Percentiles rank a stretch among this genome's conserved stretches.
phyloP scores from a whole-genome alignment of 2,329 filamentous ascomycete species.

The Neurospora sp. region DNA sequence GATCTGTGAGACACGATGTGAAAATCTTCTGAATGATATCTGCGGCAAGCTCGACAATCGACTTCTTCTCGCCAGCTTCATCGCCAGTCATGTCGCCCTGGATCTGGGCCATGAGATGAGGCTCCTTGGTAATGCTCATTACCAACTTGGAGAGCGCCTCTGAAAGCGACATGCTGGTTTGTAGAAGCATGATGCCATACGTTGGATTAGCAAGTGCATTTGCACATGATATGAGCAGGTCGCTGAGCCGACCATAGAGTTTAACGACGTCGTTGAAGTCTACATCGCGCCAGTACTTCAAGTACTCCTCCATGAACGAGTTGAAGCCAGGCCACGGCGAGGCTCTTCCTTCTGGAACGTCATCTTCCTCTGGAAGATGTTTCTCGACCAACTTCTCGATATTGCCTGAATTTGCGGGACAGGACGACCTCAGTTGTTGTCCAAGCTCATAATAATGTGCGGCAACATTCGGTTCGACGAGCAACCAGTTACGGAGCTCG shows the following conservation, averaged over 20 bases:
- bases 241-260: slow-evolving; percentile 65
- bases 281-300: slow-evolving; percentile 72
- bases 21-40: slow-evolving; percentile 88
- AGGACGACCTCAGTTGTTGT: slow-evolving; percentile 52
- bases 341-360: slow-evolving; percentile 52
- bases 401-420: slow-evolving; percentile 35
- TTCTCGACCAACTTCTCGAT: slow-evolving; percentile 55
- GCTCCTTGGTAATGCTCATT: slow-evolving; percentile 71
- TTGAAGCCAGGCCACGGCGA: slow-evolving; percentile 68
- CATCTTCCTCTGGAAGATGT: slow-evolving; percentile 53
- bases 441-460: slow-evolving; percentile 59
- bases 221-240: slow-evolving; percentile 68
- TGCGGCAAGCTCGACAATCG: slow-evolving; percentile 76
- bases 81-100: slow-evolving; percentile 39
- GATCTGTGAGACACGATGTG: slow-evolving; percentile 77
- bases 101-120: slow-evolving; percentile 64
- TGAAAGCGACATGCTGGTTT: slow-evolving; percentile 73
- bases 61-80: slow-evolving; percentile 56
- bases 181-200: slow-evolving; percentile 71
- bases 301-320: slow-evolving; percentile 70
- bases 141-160: slow-evolving; percentile 72
- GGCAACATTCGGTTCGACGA: slow-evolving; percentile 62
- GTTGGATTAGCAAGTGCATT: slow-evolving; percentile 71
- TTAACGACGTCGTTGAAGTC: slow-evolving; percentile 64
- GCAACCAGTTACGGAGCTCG: slow-evolving; percentile 58